Evolutionary conservation across 2,329 filamentous ascomycete genomes (phyloP).

Genomic region (Diaporthe amygdali): DNA sequence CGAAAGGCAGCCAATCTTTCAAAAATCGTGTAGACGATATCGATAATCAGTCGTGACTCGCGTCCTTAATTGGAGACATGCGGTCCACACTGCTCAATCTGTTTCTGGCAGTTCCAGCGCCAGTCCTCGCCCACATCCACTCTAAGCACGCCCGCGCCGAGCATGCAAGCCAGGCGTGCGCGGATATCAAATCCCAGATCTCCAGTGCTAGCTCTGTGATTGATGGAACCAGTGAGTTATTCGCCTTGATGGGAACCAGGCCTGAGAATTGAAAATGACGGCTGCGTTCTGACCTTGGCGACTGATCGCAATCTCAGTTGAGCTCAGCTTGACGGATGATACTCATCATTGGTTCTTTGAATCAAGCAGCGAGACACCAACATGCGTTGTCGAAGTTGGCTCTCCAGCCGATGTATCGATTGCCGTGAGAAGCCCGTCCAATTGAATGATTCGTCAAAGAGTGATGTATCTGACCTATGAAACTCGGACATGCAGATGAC

Average conservation of each 20-base stretch:
- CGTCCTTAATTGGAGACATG: background rate
- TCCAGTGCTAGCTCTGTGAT: background rate
- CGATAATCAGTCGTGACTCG: background rate
- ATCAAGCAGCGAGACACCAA: conserved; percentile 31
- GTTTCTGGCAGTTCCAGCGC: background rate
- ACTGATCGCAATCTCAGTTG: background rate
- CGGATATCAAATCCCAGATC: background rate
- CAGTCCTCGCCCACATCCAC: background rate
- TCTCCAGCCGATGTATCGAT: conserved; percentile 31
- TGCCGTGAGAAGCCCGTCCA: conserved; percentile 24
- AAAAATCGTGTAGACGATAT: background rate
- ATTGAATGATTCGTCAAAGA: too few species aligned
- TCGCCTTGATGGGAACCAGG: conserved; percentile 32
- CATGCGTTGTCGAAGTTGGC: conserved; percentile 34
- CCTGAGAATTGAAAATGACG: too few species aligned
- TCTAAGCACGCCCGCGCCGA: background rate
- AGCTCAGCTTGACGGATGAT: background rate
- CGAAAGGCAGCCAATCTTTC: background rate
- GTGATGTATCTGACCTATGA: background rate
- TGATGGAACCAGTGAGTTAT: background rate
- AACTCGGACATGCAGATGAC: conserved; percentile 15
- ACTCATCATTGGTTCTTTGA: conserved; percentile 33
- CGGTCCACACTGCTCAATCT: background rate
- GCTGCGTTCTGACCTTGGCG: background rate
- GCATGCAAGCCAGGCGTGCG: background rate